phyloP scores from a whole-genome alignment of 169 alveolate genomes.

The Amoebophrya sp. region DNA sequence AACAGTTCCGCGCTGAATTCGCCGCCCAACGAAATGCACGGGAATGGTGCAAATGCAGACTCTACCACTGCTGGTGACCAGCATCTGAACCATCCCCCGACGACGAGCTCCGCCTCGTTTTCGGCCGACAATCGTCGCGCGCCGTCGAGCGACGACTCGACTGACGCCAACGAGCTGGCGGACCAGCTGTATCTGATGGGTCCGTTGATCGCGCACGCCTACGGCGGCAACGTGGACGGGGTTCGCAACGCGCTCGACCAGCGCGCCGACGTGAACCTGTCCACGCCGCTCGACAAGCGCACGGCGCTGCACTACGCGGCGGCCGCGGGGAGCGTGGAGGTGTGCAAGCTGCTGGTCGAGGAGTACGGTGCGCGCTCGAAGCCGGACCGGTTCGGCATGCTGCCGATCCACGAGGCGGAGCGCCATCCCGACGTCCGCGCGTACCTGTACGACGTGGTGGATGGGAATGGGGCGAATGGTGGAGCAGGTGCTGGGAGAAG shows the following conservation, averaged over 20 bases:
- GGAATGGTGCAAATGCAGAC: too few species aligned
- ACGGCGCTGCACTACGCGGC: not conserved
- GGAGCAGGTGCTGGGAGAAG: too few species aligned
- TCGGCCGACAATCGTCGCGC: too few species aligned
- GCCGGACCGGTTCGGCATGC: constrained; percentile 17
- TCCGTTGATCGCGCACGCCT: not conserved
- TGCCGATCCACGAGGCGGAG: constrained; percentile 17
- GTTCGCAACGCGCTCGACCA: not conserved
- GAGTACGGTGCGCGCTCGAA: not conserved
- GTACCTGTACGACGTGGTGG: not conserved
- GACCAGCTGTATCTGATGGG: not conserved
- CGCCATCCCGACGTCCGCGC: not conserved
- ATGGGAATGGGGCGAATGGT: too few species aligned
- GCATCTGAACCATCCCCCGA: too few species aligned
- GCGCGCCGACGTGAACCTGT: not conserved
- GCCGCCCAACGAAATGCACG: too few species aligned
- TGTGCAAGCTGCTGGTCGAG: not conserved
- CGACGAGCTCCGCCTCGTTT: too few species aligned
- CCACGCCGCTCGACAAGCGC: not conserved
- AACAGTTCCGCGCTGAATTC: too few species aligned
- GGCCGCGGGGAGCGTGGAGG: constrained; percentile 6
- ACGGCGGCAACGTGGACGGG: not conserved
- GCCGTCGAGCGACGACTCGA: too few species aligned
- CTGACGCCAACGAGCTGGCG: too few species aligned
- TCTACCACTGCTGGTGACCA: too few species aligned